Percentiles rank a stretch among this genome's conserved stretches.
phyloP scores from a whole-genome alignment of 768 basidiomycete genomes.

The Grammothele lineata region DNA sequence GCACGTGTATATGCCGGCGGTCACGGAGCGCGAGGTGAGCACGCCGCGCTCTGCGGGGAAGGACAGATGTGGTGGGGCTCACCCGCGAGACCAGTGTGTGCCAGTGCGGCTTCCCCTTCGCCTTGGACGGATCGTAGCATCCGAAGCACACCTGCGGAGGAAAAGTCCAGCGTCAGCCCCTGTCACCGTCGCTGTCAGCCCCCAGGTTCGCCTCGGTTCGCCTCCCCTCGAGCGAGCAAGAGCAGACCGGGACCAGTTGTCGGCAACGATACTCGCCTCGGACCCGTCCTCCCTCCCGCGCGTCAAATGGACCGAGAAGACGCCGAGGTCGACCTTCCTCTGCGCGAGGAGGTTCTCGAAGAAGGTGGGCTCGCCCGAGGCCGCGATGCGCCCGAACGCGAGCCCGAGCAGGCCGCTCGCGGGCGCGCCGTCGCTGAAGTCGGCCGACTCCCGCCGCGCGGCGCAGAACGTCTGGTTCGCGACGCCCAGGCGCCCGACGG shows the following conservation, averaged over 20 bases:
- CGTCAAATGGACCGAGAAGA: conserved; percentile 61
- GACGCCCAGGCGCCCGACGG: conserved; percentile 42
- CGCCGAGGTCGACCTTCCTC: conserved; percentile 36
- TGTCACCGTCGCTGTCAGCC: no score
- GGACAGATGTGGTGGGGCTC: no score
- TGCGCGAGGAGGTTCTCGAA: conserved; percentile 57
- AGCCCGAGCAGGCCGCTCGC: conserved; percentile 58
- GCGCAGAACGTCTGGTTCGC: conserved; percentile 53
- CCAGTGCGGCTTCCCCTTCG: conserved; percentile 34
- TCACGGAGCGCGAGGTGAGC: not conserved
- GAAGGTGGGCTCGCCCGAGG: conserved; percentile 44
- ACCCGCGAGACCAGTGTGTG: conserved; percentile 34
- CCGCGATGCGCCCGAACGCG: conserved; percentile 55
- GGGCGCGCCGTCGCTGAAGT: conserved; percentile 44
- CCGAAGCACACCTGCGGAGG: conserved; percentile 43
- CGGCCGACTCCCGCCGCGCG: conserved; percentile 40
- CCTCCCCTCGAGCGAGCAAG: no score
- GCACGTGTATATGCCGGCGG: not conserved
- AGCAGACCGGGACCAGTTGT: no score
- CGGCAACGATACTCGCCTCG: conserved; percentile 37
- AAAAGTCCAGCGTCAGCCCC: not conserved
- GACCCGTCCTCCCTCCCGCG: conserved; percentile 39
- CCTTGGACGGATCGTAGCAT: conserved; percentile 36
- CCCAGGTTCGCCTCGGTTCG: not conserved
- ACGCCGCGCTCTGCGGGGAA: no score